Conservation (phyloP, 371 early-diverging fungal species). For the Nosema bombycis region DNA sequence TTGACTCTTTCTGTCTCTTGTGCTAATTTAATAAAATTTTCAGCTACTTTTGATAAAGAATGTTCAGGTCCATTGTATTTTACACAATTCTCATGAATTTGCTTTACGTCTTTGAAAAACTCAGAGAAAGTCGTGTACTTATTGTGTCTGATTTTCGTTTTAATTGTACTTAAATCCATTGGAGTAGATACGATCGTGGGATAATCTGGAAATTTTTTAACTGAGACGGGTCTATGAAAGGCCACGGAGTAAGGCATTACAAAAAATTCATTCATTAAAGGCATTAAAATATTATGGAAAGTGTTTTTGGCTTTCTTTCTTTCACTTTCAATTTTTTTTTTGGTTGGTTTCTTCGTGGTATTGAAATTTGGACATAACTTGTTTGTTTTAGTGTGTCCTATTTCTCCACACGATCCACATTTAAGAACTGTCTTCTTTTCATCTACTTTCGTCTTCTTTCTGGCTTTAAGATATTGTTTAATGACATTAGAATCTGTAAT, state of each 20-base stretch:
- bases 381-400: conserved; percentile 67
- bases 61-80: conserved; percentile 65
- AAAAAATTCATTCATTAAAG: conserved; percentile 49
- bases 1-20: neutral
- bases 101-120: conserved; percentile 60
- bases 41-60: conserved; percentile 63
- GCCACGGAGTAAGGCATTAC: conserved; percentile 61
- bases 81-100: conserved; percentile 64
- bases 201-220: conserved; percentile 66
- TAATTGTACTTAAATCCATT: conserved; percentile 65
- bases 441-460: conserved; percentile 56
- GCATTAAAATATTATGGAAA: conserved; percentile 51
- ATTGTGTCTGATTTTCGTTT: conserved; percentile 54
- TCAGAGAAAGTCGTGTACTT: conserved; percentile 57
- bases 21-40: conserved; percentile 45
- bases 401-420: conserved; percentile 66
- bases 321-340: conserved; percentile 52
- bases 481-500: conserved; percentile 60
- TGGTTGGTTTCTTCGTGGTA: conserved; percentile 32
- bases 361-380: conserved; percentile 65
- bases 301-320: conserved; percentile 54
- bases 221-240: conserved; percentile 66
- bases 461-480: conserved; percentile 64
- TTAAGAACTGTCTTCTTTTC: conserved; percentile 59
- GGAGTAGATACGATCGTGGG: conserved; percentile 55